phyloP scores from a whole-genome alignment of 371 early-diverging fungal genomes.

The Mortierella sp. region DNA sequence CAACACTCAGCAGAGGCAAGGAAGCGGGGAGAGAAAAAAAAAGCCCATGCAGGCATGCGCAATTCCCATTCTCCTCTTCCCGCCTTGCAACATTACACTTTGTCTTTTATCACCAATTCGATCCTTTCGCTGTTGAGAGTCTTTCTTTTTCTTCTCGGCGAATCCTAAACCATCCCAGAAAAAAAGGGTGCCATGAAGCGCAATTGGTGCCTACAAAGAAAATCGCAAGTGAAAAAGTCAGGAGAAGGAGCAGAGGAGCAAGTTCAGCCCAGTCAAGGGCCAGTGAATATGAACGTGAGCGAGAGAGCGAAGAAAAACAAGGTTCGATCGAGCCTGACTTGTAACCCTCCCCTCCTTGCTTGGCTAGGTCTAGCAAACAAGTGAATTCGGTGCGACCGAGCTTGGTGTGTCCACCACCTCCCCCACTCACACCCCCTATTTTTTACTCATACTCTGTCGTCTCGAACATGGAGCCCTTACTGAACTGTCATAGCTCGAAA shows the following conservation, averaged over 20 bases:
- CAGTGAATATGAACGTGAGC: neutral
- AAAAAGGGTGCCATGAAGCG: neutral
- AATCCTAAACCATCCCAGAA: neutral
- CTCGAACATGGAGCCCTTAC: too few species aligned
- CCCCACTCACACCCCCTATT: neutral
- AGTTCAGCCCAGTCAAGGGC: neutral
- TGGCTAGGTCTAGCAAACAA: neutral
- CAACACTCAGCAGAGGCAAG: neutral
- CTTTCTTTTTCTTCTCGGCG: neutral
- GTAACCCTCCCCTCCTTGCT: neutral
- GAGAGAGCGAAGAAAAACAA: neutral
- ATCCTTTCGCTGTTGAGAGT: neutral
- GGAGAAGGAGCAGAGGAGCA: neutral
- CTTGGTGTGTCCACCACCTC: neutral
- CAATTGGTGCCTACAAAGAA: neutral
- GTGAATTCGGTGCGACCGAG: neutral
- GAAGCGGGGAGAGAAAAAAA: neutral
- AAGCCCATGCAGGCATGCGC: neutral
- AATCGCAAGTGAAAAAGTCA: neutral
- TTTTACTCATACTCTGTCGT: too few species aligned
- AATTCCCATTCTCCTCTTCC: neutral
- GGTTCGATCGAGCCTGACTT: constrained; percentile 6
- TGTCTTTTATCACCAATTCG: neutral
- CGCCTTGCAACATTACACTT: neutral
- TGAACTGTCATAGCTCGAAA: too few species aligned